Conservation (phyloP, 2,329 filamentous ascomycete species). For the Chalara sp. region DNA sequence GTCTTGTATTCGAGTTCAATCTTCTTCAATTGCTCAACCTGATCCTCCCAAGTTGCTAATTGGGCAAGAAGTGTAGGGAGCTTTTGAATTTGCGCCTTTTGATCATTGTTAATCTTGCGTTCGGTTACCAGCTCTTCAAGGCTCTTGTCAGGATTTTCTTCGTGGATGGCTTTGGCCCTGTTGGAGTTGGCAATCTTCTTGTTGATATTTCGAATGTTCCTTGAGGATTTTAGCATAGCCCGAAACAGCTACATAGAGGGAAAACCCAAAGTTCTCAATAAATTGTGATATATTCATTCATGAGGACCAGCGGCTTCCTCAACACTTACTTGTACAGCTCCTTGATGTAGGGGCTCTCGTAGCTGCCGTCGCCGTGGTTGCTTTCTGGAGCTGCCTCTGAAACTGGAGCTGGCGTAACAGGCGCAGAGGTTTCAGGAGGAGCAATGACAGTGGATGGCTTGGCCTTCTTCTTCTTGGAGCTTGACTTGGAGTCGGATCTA, state of each 20-base stretch:
- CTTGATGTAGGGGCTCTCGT: conserved; percentile 74
- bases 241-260: too few relatives aligned
- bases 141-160: conserved; percentile 61
- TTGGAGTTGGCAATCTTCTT: conserved; percentile 83
- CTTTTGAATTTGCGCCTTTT: conserved; percentile 71
- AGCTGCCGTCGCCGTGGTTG: conserved; percentile 41
- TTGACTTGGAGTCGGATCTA: conserved; percentile 57
- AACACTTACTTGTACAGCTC: conserved; percentile 81
- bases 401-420: conserved; percentile 42
- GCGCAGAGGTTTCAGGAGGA: conserved; percentile 40
- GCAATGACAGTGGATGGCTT: conserved; percentile 52
- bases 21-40: conserved; percentile 68
- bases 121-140: conserved; percentile 66
- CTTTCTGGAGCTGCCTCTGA: conserved; percentile 37
- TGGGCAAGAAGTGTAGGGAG: conserved; percentile 66
- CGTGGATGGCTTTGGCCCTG: conserved; percentile 65
- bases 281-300: neutral
- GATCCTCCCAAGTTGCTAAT: conserved; percentile 65
- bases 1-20: conserved; percentile 65
- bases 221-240: conserved; percentile 29
- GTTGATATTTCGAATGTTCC: conserved; percentile 83
- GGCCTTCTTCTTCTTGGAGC: conserved; percentile 61
- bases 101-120: conserved; percentile 74
- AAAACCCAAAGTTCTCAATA: too few relatives aligned
- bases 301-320: neutral